Evolutionary conservation across 768 basidiomycete species (phyloP), one percentile per base, ranked within the genome.

Genomic region (Pseudohyphozyma bogoriensis): DNA sequence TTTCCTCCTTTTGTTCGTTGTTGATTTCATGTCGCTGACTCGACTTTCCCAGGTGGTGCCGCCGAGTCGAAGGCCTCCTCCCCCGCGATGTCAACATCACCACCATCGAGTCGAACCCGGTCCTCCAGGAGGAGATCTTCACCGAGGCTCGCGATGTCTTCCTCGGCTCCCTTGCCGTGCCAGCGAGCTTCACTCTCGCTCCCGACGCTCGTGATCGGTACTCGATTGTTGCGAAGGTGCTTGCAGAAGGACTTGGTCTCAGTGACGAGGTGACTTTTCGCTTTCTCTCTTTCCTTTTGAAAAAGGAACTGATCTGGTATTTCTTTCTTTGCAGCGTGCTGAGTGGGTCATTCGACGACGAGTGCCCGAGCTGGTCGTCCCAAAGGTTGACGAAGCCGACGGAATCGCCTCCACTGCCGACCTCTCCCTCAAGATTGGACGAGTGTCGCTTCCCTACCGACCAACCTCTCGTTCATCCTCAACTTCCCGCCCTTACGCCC

Each of bases 91-190:
- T 70, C 76, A 4, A 70, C 84, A 10, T 71, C 76, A 15, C 68
- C 74, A 18, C 68, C 22, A 68, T 85, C 47, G 82, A 89, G 67
- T 76, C 85, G 6, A 88, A 89, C 70, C 82, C 85, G 6, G 74
- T 79, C 0, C 71, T 92, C 2, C 83, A 90, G 44, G 92, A 97
- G 73, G 89, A 91, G 55, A 82, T 96, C 33, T 91, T 85, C 68
- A 77, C 89, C 44, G 87, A 91, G 70, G 87, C 88, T 0, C 79
- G 85, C 24, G 95, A 97, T 71, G 82, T 93, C 28, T 96, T 99
- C 76, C 89, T 95, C 65, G 63, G 66, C 24, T 62, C 69, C 28
- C 53, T 66, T 12, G n/a, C 35, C 29, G 36, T 49, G 81, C 82
- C 20, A 73, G 82, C 2, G 64, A 78, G 2, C 72, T 80, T 12